phyloP scores from a whole-genome alignment of 2,329 filamentous ascomycete species.

The Colletotrichum australisinense region DNA sequence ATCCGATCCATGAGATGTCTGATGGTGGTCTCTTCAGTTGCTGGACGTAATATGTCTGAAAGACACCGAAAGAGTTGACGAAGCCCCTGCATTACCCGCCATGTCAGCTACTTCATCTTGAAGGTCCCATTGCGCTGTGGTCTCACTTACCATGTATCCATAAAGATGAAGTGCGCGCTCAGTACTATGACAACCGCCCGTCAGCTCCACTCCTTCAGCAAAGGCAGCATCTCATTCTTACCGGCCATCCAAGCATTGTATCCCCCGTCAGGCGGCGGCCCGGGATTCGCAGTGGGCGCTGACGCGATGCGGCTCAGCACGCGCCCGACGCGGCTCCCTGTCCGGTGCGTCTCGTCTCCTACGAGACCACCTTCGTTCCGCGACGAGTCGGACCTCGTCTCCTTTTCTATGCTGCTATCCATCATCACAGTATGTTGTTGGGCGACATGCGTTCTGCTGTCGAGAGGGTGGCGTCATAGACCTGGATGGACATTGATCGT shows the following conservation, averaged over 20 bases:
- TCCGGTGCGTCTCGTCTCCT: neutral
- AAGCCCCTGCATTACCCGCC: constrained; percentile 48
- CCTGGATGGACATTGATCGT: neutral
- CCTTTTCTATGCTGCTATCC: constrained; percentile 16
- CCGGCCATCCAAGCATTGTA: constrained; percentile 28
- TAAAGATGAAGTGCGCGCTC: constrained; percentile 30
- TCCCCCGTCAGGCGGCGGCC: constrained; percentile 30
- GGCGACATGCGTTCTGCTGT: neutral
- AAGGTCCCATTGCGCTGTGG: neutral
- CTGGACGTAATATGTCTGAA: constrained; percentile 57
- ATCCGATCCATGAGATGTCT: constrained; percentile 57
- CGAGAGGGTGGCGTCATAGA: constrained; percentile 1
- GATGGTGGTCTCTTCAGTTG: constrained; percentile 46
- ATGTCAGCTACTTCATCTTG: neutral
- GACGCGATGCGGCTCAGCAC: constrained; percentile 31
- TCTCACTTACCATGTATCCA: constrained; percentile 30
- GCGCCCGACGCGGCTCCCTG: constrained; percentile 22
- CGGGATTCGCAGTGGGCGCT: constrained; percentile 7
- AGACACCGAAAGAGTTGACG: constrained; percentile 57
- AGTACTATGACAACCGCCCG: neutral
- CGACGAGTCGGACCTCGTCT: constrained; percentile 28
- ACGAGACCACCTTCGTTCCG: neutral
- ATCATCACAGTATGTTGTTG: neutral
- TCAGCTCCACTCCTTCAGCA: neutral
- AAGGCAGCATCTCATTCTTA: neutral